Base-by-base conservation (phyloP, 768 basidiomycete genomes). In the Gloeophyllum trabeum region DNA sequence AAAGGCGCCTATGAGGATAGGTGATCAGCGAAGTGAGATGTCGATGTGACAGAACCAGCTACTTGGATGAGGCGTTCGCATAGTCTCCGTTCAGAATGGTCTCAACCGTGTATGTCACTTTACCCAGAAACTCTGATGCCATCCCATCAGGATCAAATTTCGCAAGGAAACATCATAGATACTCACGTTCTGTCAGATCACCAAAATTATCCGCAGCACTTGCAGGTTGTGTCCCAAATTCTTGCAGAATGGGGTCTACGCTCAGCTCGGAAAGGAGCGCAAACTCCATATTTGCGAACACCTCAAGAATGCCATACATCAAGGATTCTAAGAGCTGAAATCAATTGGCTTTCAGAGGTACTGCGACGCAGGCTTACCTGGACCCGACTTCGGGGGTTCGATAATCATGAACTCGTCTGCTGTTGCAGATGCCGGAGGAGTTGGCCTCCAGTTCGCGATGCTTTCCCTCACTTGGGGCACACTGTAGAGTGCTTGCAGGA, bases 221-320 rank as follows among this genome's bases (percentile, higher is more conserved):
- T n/a, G 21, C 14, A 13, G n/a, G 6, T 48, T 63, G 66, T 4
- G 65, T 57, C 12, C 62, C 54, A 41, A 81, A 65, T 0, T 67
- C 67, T 2, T 65, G 58, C 20, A 82, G 56, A 4, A 69, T 60
- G 7, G 69, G 63, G 24, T 70, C 70, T 30, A 76, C 71, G 24
- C 71, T 65, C 18, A 86, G 67, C 26, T 74, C 69, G 24, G 70
- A 66, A 7, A 84, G 52, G 12, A 70, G 64, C 4, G 75, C 80
- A 7, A 82, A 61, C 48, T 87, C 83, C 65, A 87, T 70, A 48
- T 82, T 73, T 2, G 74, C 71, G 53, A 79, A 83, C 35, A 80
- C 65, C 54, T 84, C 81, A 35, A 80, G 63, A 34, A 84, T 56
- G 21, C 67, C 65, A 69, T 72, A 76, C 41, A 81, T 57, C 4